Evolutionary conservation across 441 rosid genomes (phyloP).

Genomic region (Euphorbia schlechtendalii): DNA sequence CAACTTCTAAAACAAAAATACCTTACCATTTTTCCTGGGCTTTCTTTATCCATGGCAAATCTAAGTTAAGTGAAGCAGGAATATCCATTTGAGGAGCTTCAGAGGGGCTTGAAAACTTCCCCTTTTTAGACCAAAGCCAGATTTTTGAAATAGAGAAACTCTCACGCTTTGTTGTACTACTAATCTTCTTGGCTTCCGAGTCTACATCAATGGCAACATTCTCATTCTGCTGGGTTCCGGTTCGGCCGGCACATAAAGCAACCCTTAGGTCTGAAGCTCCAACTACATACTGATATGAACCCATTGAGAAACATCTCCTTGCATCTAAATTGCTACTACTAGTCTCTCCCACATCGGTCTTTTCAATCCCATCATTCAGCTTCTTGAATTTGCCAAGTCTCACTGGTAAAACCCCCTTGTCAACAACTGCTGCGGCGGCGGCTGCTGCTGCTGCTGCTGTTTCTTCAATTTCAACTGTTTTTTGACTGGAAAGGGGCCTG

Average conservation of each 20-base stretch:
- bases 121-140: conserved; percentile 96
- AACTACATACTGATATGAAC: conserved; percentile 58
- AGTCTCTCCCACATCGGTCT: conserved; percentile 31
- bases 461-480: conserved; percentile 45
- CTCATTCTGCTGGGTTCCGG: conserved; percentile 24
- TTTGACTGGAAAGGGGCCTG: conserved; percentile 29
- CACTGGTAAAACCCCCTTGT: conserved; percentile 46
- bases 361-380: conserved; percentile 28
- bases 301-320: conserved; percentile 82
- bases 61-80: conserved; percentile 32
- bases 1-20: conserved; percentile 9
- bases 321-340: conserved; percentile 44
- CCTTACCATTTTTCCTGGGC: conserved; percentile 33
- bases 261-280: conserved; percentile 65
- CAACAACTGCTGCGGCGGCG: conserved; percentile 11
- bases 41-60: conserved; percentile 45
- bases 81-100: conserved; percentile 35
- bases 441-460: conserved; percentile 7
- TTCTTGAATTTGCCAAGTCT: conserved; percentile 59
- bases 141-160: conserved; percentile 91
- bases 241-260: conserved; percentile 33
- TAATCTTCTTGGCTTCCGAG: conserved; percentile 52
- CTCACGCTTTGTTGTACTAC: conserved; percentile 56
- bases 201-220: conserved; percentile 31
- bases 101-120: conserved; percentile 41